Evolutionary conservation across 805 yeast species (phyloP).

Genomic region (Wickerhamiella nectarea): DNA sequence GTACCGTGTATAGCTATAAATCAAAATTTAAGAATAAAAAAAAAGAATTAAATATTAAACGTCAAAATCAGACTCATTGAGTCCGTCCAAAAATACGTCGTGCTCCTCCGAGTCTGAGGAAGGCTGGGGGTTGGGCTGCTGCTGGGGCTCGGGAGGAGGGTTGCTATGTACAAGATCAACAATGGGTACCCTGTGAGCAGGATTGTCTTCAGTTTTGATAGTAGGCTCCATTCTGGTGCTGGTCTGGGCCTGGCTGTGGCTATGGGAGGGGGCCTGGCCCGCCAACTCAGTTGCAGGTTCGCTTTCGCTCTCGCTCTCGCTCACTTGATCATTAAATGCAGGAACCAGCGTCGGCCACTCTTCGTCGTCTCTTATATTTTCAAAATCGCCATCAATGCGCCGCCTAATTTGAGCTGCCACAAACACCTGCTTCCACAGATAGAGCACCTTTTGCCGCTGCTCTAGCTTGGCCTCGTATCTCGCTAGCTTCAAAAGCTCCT

Average conservation of each 20-base stretch:
- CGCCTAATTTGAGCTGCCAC: conserved; percentile 23
- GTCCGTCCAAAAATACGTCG: conserved; percentile 5
- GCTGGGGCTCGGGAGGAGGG: background rate
- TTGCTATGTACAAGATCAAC: background rate
- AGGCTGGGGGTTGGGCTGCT: background rate
- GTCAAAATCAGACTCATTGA: conserved; percentile 8
- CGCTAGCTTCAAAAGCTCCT: conserved; percentile 37
- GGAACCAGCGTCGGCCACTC: conserved; percentile 1
- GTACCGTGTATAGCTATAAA: background rate
- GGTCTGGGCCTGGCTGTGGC: no score
- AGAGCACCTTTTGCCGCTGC: conserved; percentile 24
- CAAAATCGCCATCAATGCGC: conserved; percentile 18
- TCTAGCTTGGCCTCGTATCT: conserved; percentile 38
- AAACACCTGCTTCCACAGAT: conserved; percentile 27
- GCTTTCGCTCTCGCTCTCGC: conserved; percentile 3
- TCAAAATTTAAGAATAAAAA: background rate
- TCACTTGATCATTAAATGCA: background rate
- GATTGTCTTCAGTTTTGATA: no score
- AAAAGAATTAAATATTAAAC: background rate
- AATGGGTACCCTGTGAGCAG: no score
- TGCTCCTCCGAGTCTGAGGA: conserved; percentile 2
- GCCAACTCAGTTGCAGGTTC: background rate
- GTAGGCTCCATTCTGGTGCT: no score
- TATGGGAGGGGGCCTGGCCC: no score
- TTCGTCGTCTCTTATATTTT: background rate